Evolutionary conservation across 169 alveolate genomes (phyloP).

Genomic region (Neospora caninum): DNA sequence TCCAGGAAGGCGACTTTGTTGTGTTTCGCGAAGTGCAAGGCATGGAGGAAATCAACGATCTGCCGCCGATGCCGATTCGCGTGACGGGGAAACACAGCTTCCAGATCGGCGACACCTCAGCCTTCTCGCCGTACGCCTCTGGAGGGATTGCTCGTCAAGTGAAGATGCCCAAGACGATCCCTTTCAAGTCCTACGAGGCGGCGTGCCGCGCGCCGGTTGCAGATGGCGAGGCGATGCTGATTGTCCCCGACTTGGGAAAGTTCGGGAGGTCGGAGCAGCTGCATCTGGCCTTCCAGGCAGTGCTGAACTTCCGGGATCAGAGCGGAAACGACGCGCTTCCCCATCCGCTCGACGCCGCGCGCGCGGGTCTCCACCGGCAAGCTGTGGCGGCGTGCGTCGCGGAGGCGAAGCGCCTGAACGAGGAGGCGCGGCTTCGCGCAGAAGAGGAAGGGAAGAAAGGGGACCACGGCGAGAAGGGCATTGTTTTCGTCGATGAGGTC

Average conservation of each 20-base stretch:
- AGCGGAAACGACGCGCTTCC: not conserved
- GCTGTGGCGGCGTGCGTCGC: conserved; percentile 17
- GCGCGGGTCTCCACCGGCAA: not conserved
- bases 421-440: not conserved
- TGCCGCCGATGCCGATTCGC: conserved; percentile 89
- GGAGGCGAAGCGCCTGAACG: conserved; percentile 22
- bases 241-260: conserved; percentile 93
- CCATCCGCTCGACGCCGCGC: not conserved
- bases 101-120: conserved; percentile 89
- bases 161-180: conserved; percentile 86
- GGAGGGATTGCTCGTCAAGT: conserved; percentile 92
- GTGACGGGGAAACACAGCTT: conserved; percentile 89
- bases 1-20: conserved; percentile 96
- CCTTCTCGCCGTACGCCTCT: conserved; percentile 77
- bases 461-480: conserved; percentile 41
- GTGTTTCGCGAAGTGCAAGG: conserved; percentile 96
- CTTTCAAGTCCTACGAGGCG: conserved; percentile 85
- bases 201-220: conserved; percentile 82
- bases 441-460: conserved; percentile 26
- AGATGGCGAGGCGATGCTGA: conserved; percentile 80
- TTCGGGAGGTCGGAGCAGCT: conserved; percentile 96
- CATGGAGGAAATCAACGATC: conserved; percentile 93
- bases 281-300: conserved; percentile 89
- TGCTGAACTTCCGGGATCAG: not conserved
- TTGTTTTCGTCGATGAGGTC: conserved; percentile 36